phyloP scores from a whole-genome alignment of 441 rosid genomes.

The Biscutella laevigata region DNA sequence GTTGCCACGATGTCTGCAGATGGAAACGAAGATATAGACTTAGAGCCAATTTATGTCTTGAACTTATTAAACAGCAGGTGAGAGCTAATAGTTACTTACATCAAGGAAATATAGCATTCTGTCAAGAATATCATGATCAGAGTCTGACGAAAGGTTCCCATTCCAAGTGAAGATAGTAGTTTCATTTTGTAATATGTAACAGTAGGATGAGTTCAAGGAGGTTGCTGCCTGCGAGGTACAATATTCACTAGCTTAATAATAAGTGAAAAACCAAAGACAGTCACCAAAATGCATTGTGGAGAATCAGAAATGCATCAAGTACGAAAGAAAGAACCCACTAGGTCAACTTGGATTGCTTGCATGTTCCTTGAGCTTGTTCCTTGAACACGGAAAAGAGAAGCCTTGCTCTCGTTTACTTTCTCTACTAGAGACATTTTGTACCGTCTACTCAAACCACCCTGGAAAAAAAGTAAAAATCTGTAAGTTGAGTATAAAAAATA shows the following conservation, averaged over 20 bases:
- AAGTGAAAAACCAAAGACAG: not conserved
- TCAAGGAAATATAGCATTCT: constrained; percentile 63
- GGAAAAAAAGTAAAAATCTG: not conserved
- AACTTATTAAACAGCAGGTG: not conserved
- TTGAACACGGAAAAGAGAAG: constrained; percentile 68
- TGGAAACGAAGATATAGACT: not conserved
- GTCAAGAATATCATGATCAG: constrained; percentile 68
- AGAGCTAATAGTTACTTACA: constrained; percentile 29
- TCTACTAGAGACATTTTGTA: constrained; percentile 47
- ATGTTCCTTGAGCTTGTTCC: constrained; percentile 52
- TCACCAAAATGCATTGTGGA: not conserved
- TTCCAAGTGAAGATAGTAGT: constrained; percentile 59
- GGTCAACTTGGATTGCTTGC: constrained; percentile 83
- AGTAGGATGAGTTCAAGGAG: constrained; percentile 69
- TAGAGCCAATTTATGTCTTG: not conserved
- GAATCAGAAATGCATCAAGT: not conserved
- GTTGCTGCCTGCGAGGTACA: constrained; percentile 46
- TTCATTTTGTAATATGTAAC: constrained; percentile 64
- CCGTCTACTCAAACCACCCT: constrained; percentile 65
- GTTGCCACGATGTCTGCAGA: constrained; percentile 62
- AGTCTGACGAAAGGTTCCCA: constrained; percentile 53
- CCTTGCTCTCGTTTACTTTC: constrained; percentile 33
- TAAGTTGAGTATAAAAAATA: not conserved
- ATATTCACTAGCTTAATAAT: not conserved
- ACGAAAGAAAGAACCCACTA: constrained; percentile 29